Evolutionary conservation across 495 filamentous ascomycete genomes (phyloP).

Genomic region (Daldinia loculata): DNA sequence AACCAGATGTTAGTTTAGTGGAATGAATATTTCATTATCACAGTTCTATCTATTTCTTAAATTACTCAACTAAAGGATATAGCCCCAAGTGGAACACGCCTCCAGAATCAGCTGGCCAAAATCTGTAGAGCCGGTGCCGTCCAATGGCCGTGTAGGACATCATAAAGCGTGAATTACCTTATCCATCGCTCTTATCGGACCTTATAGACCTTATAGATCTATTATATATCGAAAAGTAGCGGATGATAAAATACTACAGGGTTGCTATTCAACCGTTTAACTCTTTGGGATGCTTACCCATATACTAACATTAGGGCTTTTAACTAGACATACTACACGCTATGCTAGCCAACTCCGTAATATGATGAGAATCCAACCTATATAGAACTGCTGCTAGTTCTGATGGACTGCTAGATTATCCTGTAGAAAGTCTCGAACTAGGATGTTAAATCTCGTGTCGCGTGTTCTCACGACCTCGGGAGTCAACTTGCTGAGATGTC

Average conservation of each 20-base stretch:
- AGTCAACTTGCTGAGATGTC: conserved; percentile 52
- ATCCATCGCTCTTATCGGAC: background rate
- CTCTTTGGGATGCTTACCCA: conserved; percentile 10
- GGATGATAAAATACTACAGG: background rate
- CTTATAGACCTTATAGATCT: background rate
- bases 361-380: background rate
- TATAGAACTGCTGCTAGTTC: background rate
- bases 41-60: background rate
- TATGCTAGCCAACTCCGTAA: conserved; percentile 1
- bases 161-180: background rate
- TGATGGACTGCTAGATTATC: conserved; percentile 43
- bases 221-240: background rate
- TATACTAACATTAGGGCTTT: conserved; percentile 4
- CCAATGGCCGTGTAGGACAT: background rate
- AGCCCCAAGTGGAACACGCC: background rate
- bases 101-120: background rate
- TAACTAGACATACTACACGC: conserved; percentile 11
- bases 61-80: background rate
- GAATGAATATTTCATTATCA: background rate
- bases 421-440: conserved; percentile 56
- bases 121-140: background rate
- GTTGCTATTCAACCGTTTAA: background rate
- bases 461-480: conserved; percentile 47
- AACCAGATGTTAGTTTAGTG: background rate
- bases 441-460: conserved; percentile 57